Base-by-base conservation (phyloP, 169 alveolate species). In the Theileria orientalis region DNA sequence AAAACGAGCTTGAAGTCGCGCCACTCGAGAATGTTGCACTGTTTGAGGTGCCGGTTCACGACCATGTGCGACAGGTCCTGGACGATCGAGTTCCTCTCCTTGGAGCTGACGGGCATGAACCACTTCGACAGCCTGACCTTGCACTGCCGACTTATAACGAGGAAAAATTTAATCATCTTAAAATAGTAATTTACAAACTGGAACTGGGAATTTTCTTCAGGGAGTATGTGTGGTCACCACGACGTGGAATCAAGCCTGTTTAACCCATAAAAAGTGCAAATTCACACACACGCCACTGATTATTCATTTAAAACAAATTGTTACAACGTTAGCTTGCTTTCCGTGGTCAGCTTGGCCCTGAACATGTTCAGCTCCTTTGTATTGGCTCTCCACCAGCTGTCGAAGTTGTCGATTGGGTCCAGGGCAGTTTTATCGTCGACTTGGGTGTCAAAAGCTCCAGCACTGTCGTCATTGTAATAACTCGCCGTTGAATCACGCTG, bases 21-120 rank as follows among this genome's bases (percentile, higher is more conserved):
- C 98, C 98, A 97, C 88, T 98, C 99, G 49, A 97, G 80, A 85
- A 98, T 96, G 92, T 97, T 97, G 88, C 99, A 97, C 52, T 93
- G 94, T 76, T 95, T 95, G 44, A 97, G 96, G 40, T 95, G 92
- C 69, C 99, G 91, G 44, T 96, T 96, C 41, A 96, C 92, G 30
- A 96, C 97, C 49, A 90, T 69, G 51, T 92, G 91, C 69, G 96
- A 92, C 21, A 95, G 92, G 75, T 95, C 98, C 73, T 94, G 90
- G 77, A 94, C 92, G 37, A 92, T 89, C 71, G 88, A 83, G 73
- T 82, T 91, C 78, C 85, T 92, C 83, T 89, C 95, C 83, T 67
- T 89, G 90, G 69, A 93, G 82, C 74, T 90, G 40, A 93, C 90
- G 5, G 95, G 91, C 32, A 92, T 90, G 76, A 92, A 96, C 97